Evolutionary conservation across 805 yeast genomes (phyloP).

Genomic region (Starmerella riodocensis): DNA sequence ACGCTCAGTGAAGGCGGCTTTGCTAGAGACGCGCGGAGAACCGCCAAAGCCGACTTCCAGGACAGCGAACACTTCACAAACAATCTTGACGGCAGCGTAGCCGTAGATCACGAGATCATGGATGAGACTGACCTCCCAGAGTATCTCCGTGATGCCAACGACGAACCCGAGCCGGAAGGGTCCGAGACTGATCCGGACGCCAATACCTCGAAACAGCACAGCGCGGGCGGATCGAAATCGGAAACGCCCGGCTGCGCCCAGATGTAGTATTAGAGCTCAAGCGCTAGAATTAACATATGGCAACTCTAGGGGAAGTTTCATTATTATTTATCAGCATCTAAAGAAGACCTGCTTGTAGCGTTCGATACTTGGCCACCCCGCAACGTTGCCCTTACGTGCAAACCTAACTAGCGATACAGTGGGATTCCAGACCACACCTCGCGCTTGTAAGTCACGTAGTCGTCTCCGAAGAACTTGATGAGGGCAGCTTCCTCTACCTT

Average conservation of each 20-base stretch:
- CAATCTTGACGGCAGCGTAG: background rate
- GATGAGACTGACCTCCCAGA: conserved; percentile 13
- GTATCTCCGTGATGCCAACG: conserved; percentile 10
- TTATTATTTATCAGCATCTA: too few species aligned
- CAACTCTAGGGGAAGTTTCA: too few species aligned
- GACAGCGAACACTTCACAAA: background rate
- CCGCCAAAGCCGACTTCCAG: background rate
- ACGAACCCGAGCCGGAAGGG: conserved; percentile 7
- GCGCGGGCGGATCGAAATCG: background rate
- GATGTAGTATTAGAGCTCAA: too few species aligned
- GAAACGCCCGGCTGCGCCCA: too few species aligned
- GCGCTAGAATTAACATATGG: too few species aligned
- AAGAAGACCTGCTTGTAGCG: too few species aligned
- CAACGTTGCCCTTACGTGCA: too few species aligned
- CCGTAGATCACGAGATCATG: conserved; percentile 10
- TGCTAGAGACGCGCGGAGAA: background rate
- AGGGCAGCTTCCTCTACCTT: conserved; percentile 53
- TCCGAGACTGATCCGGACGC: background rate
- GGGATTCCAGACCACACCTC: conserved; percentile 53
- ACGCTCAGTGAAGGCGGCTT: background rate
- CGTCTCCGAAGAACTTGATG: conserved; percentile 54
- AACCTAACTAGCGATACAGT: conserved; percentile 33
- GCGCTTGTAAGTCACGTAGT: conserved; percentile 42
- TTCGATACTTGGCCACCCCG: too few species aligned
- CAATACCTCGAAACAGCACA: background rate